These are phyloP conservation scores for Arctostaphylos glauca DNA, from an alignment of 148 eudicot species.

Conservation along the genomic window DNA sequence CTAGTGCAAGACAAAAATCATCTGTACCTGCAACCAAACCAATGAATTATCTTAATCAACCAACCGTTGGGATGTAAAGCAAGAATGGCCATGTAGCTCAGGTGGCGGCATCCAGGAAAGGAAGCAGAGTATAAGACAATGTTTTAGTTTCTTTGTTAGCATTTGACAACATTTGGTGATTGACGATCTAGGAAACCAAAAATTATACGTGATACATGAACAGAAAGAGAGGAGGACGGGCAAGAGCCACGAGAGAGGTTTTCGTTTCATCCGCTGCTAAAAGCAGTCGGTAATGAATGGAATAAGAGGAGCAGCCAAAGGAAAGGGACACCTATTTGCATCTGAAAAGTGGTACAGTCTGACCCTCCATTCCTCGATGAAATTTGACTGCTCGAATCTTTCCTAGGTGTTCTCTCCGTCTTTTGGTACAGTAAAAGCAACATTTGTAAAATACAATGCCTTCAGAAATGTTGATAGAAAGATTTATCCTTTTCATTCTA, in stretches of 20 bases:
- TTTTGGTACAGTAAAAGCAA: background rate
- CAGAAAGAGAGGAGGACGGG: background rate
- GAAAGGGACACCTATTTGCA: no score
- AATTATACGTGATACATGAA: background rate
- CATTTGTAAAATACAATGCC: background rate
- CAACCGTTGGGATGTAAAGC: background rate
- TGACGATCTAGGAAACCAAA: background rate
- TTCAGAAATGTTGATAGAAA: background rate
- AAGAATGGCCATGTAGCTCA: background rate
- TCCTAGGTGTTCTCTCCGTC: no score
- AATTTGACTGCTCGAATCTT: no score
- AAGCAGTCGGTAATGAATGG: no score
- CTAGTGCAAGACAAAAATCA: slow-evolving; percentile 68
- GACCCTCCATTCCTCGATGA: no score
- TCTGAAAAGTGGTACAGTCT: no score
- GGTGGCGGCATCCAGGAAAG: background rate
- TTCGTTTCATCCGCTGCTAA: no score
- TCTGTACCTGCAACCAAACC: slow-evolving; percentile 49
- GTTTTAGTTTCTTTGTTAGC: background rate
- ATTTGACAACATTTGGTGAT: background rate
- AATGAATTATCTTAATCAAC: background rate
- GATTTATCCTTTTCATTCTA: background rate
- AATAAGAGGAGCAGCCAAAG: no score
- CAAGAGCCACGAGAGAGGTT: no score
- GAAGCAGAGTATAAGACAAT: background rate